Base-by-base conservation (phyloP, 495 filamentous ascomycete genomes). In the Neurospora sp. region DNA sequence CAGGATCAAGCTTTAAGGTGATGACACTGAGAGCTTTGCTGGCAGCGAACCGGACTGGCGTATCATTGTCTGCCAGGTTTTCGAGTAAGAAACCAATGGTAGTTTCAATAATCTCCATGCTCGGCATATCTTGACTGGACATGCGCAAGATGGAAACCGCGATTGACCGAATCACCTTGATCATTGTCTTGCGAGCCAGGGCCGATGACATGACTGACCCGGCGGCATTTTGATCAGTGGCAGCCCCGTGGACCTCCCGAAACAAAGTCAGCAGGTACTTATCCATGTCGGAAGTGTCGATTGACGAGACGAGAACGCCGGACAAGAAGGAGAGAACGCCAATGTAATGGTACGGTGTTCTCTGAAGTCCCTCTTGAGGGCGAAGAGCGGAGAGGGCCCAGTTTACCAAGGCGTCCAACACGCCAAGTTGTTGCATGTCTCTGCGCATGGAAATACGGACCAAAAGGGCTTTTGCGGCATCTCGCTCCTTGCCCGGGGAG, bases 21-120 rank as follows among this genome's bases (percentile, higher is more conserved):
- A 98, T 89, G 38, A 97, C 87, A 74, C 93, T 96, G 68, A 98
- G 87, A 16, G 94, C 91, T 82, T 99, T 99, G 81, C 93, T 96
- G 10, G 95, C 92, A 41, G 95, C 91, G 79, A 96, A 88, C 44
- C 96, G 86, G 39, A 98, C 93, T 8, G 92, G 91, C 0, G 94
- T 98, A 75, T 97, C 93, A 72, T 92, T 91, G 77, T 98, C 94
- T 10, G 87, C 88, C 2, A 95, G 81, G 9, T 82, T 83, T 38
- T 88, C 86, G 7, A 98, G 85, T 4, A 94, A 79, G 70, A 89
- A 86, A 37, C 89, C 89, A 73, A 99, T 91, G 18, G 91, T 89
- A 68, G 90, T 87, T 77, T 97, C 93, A n/a, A 96, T 80, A 18
- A 85, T 77, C 45, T 84, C 85, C 22, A 87, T 87, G 10, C 86